Base-by-base conservation (phyloP, 1,284 basidiomycete genomes). In the Apiotrichum veenhuisii region DNA sequence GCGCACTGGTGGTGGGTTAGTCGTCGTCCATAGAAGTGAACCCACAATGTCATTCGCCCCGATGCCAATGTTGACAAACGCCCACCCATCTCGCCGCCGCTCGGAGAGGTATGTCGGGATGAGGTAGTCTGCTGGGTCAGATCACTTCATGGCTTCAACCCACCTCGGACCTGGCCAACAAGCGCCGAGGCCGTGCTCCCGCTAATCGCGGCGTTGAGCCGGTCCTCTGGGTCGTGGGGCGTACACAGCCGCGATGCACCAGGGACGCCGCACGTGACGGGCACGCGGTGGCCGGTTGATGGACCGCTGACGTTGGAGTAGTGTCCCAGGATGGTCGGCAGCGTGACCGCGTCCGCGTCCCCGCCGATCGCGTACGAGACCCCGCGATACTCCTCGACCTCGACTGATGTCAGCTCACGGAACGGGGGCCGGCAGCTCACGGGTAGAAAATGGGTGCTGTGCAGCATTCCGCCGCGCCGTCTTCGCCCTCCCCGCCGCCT, bases 11-110 rank as follows among this genome's bases (percentile, higher is more conserved):
- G 57, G 5, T 14, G 20, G 20, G 41, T 63, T 43, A 63, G 64
- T 27, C 30, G 27, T 3, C 1, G 10, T 12, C 11, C n/a, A 20
- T 17, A 23, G 4, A n/a, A 33, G 5, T 1, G 15, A 11, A 64
- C 74, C 54, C 42, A 75, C 72, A 5, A 77, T 64, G 50, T 78
- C 77, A 51, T 78, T 78, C 1, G 74, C 75, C 0, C 77, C 77
- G 12, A 78, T 73, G 18, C 69, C 74, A 30, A 78, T 52, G 48
- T 75, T 78, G 47, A 77, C 63, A 52, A 71, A 73, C 52, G 73
- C 74, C 74, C 73, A 78, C 15, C 69, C 73, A 2, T 66, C 61
- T 7, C 58, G 47, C 17, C 30, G 40, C 1, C 26, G 38, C 11
- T 68, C 55, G 26, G 71, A 34, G 36, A 61, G 62, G 18, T 77